Conservation (phyloP, 495 filamentous ascomycete species). For the Hypoxylon lenormandii region DNA sequence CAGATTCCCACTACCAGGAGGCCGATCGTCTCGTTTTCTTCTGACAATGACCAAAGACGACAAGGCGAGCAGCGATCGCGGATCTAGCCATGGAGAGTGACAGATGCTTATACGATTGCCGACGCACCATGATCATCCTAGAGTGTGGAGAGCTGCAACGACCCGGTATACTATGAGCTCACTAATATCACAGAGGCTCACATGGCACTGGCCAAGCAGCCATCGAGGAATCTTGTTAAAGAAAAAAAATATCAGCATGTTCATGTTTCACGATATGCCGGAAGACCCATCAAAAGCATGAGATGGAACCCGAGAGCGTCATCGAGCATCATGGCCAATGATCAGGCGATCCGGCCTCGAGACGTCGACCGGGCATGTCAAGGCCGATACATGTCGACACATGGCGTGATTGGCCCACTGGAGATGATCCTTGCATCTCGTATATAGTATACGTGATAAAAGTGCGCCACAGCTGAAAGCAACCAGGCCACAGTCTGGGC, state of each 20-base stretch:
- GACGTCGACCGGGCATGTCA: slow-evolving; percentile 34
- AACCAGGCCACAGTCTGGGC: slow-evolving; percentile 43
- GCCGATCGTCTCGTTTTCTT: slow-evolving; percentile 41
- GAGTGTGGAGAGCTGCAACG: slow-evolving; percentile 45
- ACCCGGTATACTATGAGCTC: slow-evolving; percentile 41
- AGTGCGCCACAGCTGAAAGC: slow-evolving; percentile 62
- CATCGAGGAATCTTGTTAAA: slow-evolving; percentile 39
- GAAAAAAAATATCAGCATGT: slow-evolving; percentile 40
- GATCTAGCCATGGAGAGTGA: slow-evolving; percentile 48
- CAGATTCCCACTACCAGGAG: slow-evolving; percentile 44
- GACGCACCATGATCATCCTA: slow-evolving; percentile 36
- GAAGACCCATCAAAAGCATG: slow-evolving; percentile 37
- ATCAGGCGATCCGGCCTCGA: slow-evolving; percentile 42
- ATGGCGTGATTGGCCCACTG: slow-evolving; percentile 47
- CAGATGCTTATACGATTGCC: slow-evolving; percentile 45
- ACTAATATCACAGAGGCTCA: slow-evolving; percentile 47
- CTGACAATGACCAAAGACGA: slow-evolving; percentile 27
- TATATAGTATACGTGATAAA: slow-evolving; percentile 41
- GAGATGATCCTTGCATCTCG: slow-evolving; percentile 41
- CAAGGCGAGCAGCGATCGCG: slow-evolving; percentile 35
- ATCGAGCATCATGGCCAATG: slow-evolving; percentile 42
- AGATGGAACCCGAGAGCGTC: slow-evolving; percentile 44
- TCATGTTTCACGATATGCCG: slow-evolving; percentile 48
- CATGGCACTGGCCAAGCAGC: slow-evolving; percentile 38
- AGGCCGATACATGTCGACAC: slow-evolving; percentile 36